phyloP scores from a whole-genome alignment of 192 early-diverging fungal genomes.

The Diversispora eburnea region DNA sequence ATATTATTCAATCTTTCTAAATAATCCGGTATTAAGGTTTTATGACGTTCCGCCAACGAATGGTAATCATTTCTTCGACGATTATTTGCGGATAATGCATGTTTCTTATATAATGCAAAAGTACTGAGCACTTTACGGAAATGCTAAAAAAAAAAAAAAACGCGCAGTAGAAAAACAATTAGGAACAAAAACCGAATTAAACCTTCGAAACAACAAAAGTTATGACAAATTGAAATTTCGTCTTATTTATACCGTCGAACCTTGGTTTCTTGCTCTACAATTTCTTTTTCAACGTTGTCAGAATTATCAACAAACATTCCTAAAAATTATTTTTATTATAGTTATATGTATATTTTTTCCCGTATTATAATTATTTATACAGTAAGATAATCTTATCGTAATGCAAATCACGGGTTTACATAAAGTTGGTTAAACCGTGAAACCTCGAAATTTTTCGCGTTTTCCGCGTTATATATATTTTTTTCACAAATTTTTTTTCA shows the following conservation, averaged over 20 bases:
- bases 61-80: slow-evolving; percentile 59
- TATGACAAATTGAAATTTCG: not conserved
- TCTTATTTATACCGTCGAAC: not conserved
- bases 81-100: slow-evolving; percentile 58
- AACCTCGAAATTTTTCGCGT: no score
- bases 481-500: no score
- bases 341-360: no score
- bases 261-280: slow-evolving; percentile 4
- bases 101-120: slow-evolving; percentile 60
- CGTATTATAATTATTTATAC: not conserved
- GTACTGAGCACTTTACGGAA: slow-evolving; percentile 56
- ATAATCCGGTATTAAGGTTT: slow-evolving; percentile 50
- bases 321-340: no score
- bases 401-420: no score
- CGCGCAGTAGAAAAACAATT: not conserved
- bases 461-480: no score
- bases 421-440: no score
- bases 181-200: not conserved
- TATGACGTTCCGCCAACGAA: slow-evolving; percentile 60
- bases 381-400: not conserved
- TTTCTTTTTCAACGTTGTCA: not conserved
- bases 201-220: no score
- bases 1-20: slow-evolving; percentile 61
- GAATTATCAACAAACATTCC: slow-evolving; percentile 12
- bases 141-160: slow-evolving; percentile 24